A percentile compares a stretch with the other conserved stretches of the same genome.
Evolutionary conservation across 345 rosid genomes (phyloP).

Genomic region (Citrus inodora): DNA sequence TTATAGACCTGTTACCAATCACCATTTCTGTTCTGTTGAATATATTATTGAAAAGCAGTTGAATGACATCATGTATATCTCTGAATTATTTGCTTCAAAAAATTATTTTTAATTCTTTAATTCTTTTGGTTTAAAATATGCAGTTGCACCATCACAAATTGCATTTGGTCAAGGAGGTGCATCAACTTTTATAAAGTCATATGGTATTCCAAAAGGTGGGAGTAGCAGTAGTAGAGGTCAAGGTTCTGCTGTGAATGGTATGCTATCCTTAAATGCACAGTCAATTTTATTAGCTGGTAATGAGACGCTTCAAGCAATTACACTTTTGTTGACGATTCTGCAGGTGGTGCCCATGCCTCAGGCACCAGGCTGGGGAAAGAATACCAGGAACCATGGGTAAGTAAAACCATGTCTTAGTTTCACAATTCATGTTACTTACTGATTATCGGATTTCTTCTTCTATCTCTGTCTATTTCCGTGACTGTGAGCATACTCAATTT

Average conservation of each 20-base stretch:
- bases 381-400: conserved; percentile 89
- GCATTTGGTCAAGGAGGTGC: conserved; percentile 55
- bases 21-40: neutral
- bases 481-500: neutral
- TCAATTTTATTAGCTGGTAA: neutral
- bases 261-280: conserved; percentile 7
- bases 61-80: neutral
- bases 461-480: neutral
- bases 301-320: conserved; percentile 13
- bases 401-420: conserved; percentile 21
- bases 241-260: conserved; percentile 20
- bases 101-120: neutral
- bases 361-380: conserved; percentile 39
- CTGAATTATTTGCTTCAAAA: neutral
- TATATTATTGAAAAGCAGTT: neutral
- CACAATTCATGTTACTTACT: neutral
- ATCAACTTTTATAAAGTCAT: conserved; percentile 36
- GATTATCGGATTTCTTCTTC: neutral
- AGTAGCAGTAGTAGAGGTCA: conserved; percentile 22
- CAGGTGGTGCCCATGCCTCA: conserved; percentile 42
- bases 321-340: conserved; percentile 8
- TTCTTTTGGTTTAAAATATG: neutral
- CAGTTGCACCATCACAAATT: conserved; percentile 46
- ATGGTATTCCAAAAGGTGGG: conserved; percentile 29
- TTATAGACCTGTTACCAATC: neutral